These are phyloP conservation scores for Endogone sp. DNA, from an alignment of 192 early-diverging fungal species.

Conservation along the genomic window DNA sequence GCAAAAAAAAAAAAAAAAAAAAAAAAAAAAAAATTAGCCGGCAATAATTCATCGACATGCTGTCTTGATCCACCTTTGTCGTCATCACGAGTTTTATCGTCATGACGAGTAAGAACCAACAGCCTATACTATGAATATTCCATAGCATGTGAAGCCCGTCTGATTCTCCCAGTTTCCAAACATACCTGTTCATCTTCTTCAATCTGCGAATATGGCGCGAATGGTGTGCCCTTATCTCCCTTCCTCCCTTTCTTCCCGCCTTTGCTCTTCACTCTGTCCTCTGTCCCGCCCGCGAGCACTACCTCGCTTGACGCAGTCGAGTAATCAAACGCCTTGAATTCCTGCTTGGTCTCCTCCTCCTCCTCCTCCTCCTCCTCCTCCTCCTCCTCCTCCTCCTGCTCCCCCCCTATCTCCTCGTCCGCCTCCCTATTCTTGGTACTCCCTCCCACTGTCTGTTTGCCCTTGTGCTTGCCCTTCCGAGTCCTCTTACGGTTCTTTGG, in stretches of 20 bases:
- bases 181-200: too few species aligned
- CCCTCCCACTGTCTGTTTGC: neutral
- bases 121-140: too few species aligned
- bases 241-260: slow-evolving; percentile 1
- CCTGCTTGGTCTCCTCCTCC: neutral
- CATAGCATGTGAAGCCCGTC: too few species aligned
- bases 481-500: too few species aligned
- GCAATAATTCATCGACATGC: too few species aligned
- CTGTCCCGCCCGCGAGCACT: neutral
- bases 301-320: neutral
- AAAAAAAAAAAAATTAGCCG: too few species aligned
- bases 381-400: neutral
- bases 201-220: neutral
- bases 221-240: neutral
- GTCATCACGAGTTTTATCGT: too few species aligned
- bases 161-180: too few species aligned
- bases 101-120: too few species aligned
- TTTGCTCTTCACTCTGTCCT: neutral
- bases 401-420: neutral
- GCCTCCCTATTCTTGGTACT: too few species aligned
- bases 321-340: slow-evolving; percentile 1
- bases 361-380: neutral
- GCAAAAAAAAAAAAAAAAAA: neutral
- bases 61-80: too few species aligned
- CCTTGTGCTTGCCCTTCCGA: too few species aligned